Conservation (phyloP, 2,329 filamentous ascomycete genomes). For the Fusarium temperatum region DNA sequence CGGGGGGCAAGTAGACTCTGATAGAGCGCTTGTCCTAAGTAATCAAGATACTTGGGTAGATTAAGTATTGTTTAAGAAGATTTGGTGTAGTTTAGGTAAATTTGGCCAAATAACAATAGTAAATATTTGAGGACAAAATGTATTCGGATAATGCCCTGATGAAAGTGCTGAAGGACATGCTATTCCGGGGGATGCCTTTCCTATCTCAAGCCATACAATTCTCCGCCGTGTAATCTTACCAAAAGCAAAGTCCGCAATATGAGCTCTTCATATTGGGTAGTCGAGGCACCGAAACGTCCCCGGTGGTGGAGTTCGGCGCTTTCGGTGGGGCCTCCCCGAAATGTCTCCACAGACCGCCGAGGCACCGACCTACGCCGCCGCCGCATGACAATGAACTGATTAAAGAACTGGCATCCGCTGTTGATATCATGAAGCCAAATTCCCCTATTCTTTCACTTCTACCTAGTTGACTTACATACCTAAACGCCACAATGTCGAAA, state of each 20-base stretch:
- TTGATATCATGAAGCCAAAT: not conserved
- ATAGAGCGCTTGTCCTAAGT: accelerated
- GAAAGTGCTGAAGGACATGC: no score
- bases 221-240: not conserved
- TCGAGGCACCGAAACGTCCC: not conserved
- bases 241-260: not conserved
- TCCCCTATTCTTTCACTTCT: not conserved
- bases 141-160: no score
- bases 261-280: not conserved
- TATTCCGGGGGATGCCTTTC: not conserved
- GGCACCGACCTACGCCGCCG: conserved; percentile 25
- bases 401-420: conserved; percentile 12
- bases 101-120: no score
- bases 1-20: not conserved
- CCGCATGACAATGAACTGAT: not conserved
- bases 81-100: no score
- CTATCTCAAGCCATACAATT: no score
- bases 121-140: not conserved
- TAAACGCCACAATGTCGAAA: conserved; percentile 34
- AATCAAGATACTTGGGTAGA: accelerated
- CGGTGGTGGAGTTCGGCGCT: conserved; percentile 41
- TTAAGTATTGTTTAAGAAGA: not conserved
- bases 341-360: conserved; percentile 30
- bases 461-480: not conserved
- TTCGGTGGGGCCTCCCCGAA: conserved; percentile 33